Conservation (phyloP, 768 basidiomycete species). For the Pulveroboletus sp. region DNA sequence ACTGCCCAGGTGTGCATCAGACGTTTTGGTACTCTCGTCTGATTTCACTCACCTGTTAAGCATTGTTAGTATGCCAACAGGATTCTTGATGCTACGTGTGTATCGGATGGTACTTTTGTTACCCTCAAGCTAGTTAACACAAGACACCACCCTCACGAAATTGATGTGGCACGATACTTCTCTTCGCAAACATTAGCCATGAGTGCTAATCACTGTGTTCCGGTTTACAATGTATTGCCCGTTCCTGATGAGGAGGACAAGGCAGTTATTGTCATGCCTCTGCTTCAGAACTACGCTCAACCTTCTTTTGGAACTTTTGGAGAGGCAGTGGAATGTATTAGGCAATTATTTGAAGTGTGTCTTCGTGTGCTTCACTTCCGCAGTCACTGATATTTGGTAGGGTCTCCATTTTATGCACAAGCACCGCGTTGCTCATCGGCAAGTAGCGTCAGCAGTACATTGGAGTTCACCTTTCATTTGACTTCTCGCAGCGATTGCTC, state of each 20-base stretch:
- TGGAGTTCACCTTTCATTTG: background rate
- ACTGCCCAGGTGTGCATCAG: background rate
- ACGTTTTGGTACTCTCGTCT: background rate
- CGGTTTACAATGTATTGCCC: constrained; percentile 21
- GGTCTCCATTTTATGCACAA: constrained; percentile 25
- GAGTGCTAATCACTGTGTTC: constrained; percentile 33
- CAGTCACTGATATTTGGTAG: constrained; percentile 1
- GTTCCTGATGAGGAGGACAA: constrained; percentile 6
- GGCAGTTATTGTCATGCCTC: constrained; percentile 32
- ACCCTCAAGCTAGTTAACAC: constrained; percentile 26
- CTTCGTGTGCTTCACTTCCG: accelerated
- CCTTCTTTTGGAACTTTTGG: constrained; percentile 24
- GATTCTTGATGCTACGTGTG: constrained; percentile 28
- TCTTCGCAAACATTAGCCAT: background rate
- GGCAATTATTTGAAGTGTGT: constrained; percentile 30
- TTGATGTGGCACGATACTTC: constrained; percentile 26
- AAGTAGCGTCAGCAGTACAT: background rate
- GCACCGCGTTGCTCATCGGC: constrained; percentile 16
- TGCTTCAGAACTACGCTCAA: constrained; percentile 24
- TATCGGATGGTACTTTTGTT: constrained; percentile 26
- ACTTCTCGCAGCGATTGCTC: constrained; percentile 22
- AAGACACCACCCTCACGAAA: constrained; percentile 23
- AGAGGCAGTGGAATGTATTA: constrained; percentile 22
- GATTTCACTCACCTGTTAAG: constrained; percentile 15
- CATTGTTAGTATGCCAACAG: constrained; percentile 1